Evolutionary conservation across 768 basidiomycete species (phyloP), one percentile per base, ranked within the genome.

Genomic region (Sporobolomyces pararoseus): DNA sequence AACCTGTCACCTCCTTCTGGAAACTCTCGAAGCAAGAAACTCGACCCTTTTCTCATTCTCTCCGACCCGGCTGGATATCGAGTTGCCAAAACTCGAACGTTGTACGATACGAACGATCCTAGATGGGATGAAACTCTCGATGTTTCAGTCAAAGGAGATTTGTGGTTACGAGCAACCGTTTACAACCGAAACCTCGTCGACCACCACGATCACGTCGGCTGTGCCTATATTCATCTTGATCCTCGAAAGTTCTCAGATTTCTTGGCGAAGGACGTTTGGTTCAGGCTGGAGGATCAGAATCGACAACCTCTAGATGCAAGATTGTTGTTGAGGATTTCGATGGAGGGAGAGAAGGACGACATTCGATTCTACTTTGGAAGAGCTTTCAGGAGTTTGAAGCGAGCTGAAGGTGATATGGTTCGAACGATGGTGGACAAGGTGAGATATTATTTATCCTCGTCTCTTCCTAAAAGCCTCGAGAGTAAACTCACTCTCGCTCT

Each of bases 321-420:
- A 39, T 84, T 97, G 58, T 81, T 96, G 44, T 82, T 96, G 37
- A 85, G 96, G 25, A 85, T 98, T 66, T 94, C 91, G 77, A 96
- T 98, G 93, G 96, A 99, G 77, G 93, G 94, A 62, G 96, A 98
- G 83, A 93, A 95, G 80, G 96, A 99, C 79, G 96, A 99, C 78
- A 90, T 92, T 12, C 90, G 90, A 75, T 99, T 96, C 82, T 94
- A 89, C 83, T 99, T 98, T 76, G 96, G 96, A 32, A 85, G 93
- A 37, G 95, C 88, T 4, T 99, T 99, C 84, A 84, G 95, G 53
- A 76, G 88, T 46, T 79, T 99, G 74, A 97, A 97, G 80, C 83
- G 93, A 37, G 90, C 92, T 0, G 92, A 98, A 78, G 87, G 85
- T 29, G 95, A 99, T 76, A 97, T 99, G 95, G 85, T 93, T 62